A percentile compares a stretch with the other conserved stretches of the same genome.
These are phyloP conservation scores for Iris pallida DNA, from an alignment of 116 monocot genomes.

Conservation along the genomic window DNA sequence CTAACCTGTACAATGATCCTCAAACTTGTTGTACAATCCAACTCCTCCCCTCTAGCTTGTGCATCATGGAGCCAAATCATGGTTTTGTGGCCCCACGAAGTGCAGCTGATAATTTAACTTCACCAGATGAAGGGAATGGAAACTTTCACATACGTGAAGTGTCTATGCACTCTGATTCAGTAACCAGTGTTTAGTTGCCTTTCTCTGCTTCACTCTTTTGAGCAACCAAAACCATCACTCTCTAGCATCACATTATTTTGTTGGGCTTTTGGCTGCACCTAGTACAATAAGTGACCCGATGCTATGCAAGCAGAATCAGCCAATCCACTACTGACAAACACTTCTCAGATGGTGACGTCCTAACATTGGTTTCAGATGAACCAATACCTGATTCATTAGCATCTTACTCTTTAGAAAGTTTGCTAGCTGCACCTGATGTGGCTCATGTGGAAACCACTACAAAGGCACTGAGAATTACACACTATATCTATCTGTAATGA, in stretches of 20 bases:
- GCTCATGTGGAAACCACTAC: neutral
- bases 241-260: neutral
- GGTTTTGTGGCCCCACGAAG: neutral
- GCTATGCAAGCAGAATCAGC: neutral
- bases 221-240: neutral
- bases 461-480: neutral
- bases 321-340: neutral
- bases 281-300: neutral
- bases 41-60: too few species aligned
- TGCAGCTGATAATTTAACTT: conserved; percentile 3
- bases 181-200: neutral
- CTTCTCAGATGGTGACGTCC: neutral
- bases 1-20: too few species aligned
- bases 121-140: neutral
- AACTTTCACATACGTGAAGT: neutral
- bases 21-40: too few species aligned
- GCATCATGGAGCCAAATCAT: conserved; percentile 9
- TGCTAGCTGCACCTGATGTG: conserved; percentile 8
- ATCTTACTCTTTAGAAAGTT: neutral
- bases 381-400: neutral
- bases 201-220: neutral
- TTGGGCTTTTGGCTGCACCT: neutral
- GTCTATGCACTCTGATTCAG: neutral
- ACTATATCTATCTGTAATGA: conserved; percentile 2
- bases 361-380: neutral